These are phyloP conservation scores for Ophiostoma himal-ulmi DNA, from an alignment of 2,329 filamentous ascomycete species.

Conservation along the genomic window DNA sequence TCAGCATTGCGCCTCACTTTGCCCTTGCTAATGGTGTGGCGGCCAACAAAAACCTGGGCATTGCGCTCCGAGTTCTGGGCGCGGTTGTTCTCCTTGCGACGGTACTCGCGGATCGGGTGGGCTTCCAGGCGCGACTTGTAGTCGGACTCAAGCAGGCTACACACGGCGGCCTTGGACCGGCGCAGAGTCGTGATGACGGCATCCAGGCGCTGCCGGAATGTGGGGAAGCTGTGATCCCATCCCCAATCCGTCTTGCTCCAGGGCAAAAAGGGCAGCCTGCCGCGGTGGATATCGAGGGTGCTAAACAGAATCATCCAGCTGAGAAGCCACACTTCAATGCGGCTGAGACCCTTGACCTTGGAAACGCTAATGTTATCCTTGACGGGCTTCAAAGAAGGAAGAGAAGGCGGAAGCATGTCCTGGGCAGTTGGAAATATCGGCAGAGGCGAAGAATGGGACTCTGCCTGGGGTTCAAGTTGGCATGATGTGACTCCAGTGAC, in stretches of 20 bases:
- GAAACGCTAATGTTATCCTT: slow-evolving; percentile 26
- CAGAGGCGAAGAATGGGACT: not conserved
- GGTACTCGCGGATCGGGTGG: slow-evolving; percentile 25
- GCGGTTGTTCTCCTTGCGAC: slow-evolving; percentile 27
- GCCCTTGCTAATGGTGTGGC: slow-evolving; percentile 24
- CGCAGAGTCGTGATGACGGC: slow-evolving; percentile 24
- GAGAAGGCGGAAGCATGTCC: not conserved
- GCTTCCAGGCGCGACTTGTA: slow-evolving; percentile 25
- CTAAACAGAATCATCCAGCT: slow-evolving; percentile 25
- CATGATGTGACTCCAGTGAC: not conserved
- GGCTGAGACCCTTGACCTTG: slow-evolving; percentile 26
- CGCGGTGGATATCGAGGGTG: slow-evolving; percentile 23
- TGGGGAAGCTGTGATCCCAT: slow-evolving; percentile 22
- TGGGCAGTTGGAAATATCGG: no score
- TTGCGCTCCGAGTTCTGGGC: slow-evolving; percentile 27
- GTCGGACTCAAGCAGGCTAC: slow-evolving; percentile 25
- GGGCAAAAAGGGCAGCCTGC: slow-evolving; percentile 22
- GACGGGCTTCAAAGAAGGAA: not conserved
- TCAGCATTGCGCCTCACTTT: slow-evolving; percentile 21
- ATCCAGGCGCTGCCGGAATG: slow-evolving; percentile 24
- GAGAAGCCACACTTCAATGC: slow-evolving; percentile 27
- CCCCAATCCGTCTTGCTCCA: slow-evolving; percentile 27
- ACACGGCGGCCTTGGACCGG: slow-evolving; percentile 26
- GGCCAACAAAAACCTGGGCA: slow-evolving; percentile 26
- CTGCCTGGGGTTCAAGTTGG: not conserved